phyloP scores from a whole-genome alignment of 2,329 filamentous ascomycete genomes.

The Didymella arachidicola region DNA sequence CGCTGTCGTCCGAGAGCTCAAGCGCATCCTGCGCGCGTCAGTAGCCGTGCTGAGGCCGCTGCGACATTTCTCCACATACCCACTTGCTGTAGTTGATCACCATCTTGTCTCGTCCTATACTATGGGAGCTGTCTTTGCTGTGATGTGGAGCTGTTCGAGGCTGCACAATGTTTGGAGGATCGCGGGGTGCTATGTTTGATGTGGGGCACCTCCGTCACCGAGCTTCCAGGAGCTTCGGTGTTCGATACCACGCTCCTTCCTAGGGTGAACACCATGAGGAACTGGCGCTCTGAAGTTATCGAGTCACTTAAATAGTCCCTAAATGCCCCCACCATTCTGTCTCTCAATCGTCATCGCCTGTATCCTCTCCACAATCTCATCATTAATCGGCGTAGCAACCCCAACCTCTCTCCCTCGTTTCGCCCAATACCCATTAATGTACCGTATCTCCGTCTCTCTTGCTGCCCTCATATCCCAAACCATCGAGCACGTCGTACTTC shows the following conservation, averaged over 20 bases:
- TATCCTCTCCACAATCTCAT: slow-evolving; percentile 11
- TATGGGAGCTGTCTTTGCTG: slow-evolving; percentile 12
- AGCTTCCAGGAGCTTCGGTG: slow-evolving; percentile 25
- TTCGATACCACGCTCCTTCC: neutral
- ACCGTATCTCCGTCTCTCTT: slow-evolving; percentile 75
- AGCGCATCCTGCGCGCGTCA: slow-evolving; percentile 71
- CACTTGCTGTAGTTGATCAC: slow-evolving; percentile 77
- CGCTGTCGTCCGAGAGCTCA: slow-evolving; percentile 97
- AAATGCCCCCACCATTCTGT: neutral
- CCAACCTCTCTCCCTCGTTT: slow-evolving; percentile 74
- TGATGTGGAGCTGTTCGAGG: slow-evolving; percentile 21
- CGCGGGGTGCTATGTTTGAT: slow-evolving; percentile 24
- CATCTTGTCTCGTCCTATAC: slow-evolving; percentile 48
- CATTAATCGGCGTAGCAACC: slow-evolving; percentile 15
- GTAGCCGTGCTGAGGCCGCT: slow-evolving; percentile 4
- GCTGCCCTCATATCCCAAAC: slow-evolving; percentile 69
- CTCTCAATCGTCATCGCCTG: slow-evolving; percentile 1
- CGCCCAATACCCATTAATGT: slow-evolving; percentile 88
- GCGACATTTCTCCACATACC: slow-evolving; percentile 54
- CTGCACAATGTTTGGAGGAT: slow-evolving; percentile 23
- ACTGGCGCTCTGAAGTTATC: neutral
- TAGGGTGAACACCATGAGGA: too few relatives aligned
- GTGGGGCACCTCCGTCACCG: slow-evolving; percentile 25
- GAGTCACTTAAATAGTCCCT: neutral
- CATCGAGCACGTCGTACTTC: slow-evolving; percentile 71